Conservation (phyloP, 225 moss, liverwort and hornwort genomes). For the Thuidium tamariscinum region DNA sequence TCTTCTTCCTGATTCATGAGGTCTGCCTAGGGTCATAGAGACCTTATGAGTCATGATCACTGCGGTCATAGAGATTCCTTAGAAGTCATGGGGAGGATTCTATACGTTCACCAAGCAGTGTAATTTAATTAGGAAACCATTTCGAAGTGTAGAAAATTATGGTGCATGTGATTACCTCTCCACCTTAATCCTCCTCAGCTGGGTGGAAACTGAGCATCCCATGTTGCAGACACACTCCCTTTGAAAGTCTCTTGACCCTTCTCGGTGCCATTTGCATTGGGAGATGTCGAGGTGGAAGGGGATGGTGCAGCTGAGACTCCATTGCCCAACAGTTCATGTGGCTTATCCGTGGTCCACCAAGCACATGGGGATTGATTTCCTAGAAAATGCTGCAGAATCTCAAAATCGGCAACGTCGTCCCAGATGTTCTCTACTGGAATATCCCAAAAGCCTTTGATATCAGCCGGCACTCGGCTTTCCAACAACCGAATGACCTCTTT, state of each 20-base stretch:
- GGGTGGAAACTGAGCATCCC: slow-evolving; percentile 21
- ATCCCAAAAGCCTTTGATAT: slow-evolving; percentile 64
- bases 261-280: neutral
- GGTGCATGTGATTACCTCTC: neutral
- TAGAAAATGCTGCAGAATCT: slow-evolving; percentile 63
- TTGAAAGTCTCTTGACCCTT: neutral
- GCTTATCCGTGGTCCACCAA: slow-evolving; percentile 69
- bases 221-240: neutral
- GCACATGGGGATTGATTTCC: slow-evolving; percentile 52
- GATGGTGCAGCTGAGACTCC: neutral
- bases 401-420: slow-evolving; percentile 57
- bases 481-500: slow-evolving; percentile 50
- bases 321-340: slow-evolving; percentile 9
- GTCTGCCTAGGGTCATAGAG: neutral
- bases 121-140: neutral
- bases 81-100: neutral
- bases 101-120: neutral
- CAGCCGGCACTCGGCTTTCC: slow-evolving; percentile 50
- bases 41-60: neutral
- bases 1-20: neutral
- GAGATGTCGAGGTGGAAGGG: neutral
- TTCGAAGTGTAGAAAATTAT: neutral
- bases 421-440: slow-evolving; percentile 61
- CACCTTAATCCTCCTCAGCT: neutral
- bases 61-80: neutral